These are phyloP conservation scores for Vanrija pseudolonga DNA, from an alignment of 1,284 basidiomycete species.

Conservation along the genomic window DNA sequence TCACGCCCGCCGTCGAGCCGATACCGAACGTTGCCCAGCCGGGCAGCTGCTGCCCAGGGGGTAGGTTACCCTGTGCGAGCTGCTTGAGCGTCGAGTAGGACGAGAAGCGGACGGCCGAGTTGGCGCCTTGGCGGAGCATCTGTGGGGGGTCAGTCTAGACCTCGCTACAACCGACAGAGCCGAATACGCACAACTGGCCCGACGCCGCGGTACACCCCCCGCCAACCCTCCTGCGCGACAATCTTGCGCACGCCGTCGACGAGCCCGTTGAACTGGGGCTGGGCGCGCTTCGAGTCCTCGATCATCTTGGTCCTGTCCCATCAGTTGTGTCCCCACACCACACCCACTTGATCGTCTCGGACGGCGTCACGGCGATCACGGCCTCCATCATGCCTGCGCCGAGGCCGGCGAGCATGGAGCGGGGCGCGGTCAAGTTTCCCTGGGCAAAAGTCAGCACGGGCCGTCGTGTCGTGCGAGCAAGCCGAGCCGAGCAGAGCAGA, in stretches of 20 bases:
- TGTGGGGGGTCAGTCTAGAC: constrained; percentile 39
- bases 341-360: constrained; percentile 93
- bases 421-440: constrained; percentile 83
- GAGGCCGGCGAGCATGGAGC: constrained; percentile 81
- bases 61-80: constrained; percentile 76
- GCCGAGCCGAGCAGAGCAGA: too few relatives aligned
- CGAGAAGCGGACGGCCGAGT: constrained; percentile 94
- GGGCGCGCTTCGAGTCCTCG: constrained; percentile 80
- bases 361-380: constrained; percentile 90
- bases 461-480: constrained; percentile 3
- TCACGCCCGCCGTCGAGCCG: constrained; percentile 85
- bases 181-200: constrained; percentile 75
- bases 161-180: background rate
- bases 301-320: constrained; percentile 86
- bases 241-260: constrained; percentile 80
- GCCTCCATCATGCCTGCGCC: constrained; percentile 95
- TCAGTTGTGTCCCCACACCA: background rate
- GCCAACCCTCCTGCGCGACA: constrained; percentile 72
- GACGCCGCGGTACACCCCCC: constrained; percentile 82
- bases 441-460: constrained; percentile 37
- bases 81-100: constrained; percentile 91
- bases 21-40: constrained; percentile 89
- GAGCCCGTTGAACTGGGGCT: constrained; percentile 83
- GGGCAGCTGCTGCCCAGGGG: constrained; percentile 80
- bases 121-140: constrained; percentile 97